Percentiles rank a stretch among this genome's conserved stretches.
Evolutionary conservation across 352 stramenopile species (phyloP).

Genomic region (Blastocystis sp.): DNA sequence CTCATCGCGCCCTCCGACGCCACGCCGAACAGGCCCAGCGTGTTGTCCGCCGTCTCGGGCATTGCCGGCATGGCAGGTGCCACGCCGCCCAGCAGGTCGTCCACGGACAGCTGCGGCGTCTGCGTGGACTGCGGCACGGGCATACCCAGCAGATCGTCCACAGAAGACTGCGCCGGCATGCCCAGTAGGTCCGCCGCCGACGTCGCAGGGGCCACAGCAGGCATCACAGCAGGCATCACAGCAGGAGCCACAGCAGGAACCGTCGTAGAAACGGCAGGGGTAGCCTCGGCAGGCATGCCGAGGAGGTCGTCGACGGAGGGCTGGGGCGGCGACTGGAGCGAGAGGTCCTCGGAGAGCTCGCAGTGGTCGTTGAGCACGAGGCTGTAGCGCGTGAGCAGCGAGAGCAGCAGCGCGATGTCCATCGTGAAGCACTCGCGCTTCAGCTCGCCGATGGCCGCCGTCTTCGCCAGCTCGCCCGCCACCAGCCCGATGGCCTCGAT

Average conservation of each 20-base stretch:
- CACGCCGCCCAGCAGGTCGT: slow-evolving; percentile 40
- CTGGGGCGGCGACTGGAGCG: neutral
- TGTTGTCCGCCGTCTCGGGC: neutral
- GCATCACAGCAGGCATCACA: neutral
- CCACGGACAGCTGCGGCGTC: neutral
- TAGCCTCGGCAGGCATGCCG: too few species aligned
- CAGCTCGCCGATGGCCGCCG: neutral
- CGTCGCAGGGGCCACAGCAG: neutral
- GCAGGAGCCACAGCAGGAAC: neutral
- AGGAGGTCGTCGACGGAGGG: neutral
- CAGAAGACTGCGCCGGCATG: neutral
- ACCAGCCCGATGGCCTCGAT: slow-evolving; percentile 34
- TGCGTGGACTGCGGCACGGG: neutral
- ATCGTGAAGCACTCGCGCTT: slow-evolving; percentile 20
- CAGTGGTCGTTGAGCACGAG: slow-evolving; percentile 58
- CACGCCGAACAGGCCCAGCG: neutral
- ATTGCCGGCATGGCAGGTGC: neutral
- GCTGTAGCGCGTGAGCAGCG: slow-evolving; percentile 24
- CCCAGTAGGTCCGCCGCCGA: neutral
- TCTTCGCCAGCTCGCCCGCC: neutral
- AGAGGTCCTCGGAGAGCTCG: neutral
- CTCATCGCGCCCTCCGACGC: neutral
- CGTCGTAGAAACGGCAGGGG: neutral
- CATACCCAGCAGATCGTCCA: neutral
- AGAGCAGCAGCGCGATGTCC: slow-evolving; percentile 17